Percentiles rank a stretch among this genome's conserved stretches.
phyloP scores from a whole-genome alignment of 805 yeast species.

The Barnettozyma vustinii region DNA sequence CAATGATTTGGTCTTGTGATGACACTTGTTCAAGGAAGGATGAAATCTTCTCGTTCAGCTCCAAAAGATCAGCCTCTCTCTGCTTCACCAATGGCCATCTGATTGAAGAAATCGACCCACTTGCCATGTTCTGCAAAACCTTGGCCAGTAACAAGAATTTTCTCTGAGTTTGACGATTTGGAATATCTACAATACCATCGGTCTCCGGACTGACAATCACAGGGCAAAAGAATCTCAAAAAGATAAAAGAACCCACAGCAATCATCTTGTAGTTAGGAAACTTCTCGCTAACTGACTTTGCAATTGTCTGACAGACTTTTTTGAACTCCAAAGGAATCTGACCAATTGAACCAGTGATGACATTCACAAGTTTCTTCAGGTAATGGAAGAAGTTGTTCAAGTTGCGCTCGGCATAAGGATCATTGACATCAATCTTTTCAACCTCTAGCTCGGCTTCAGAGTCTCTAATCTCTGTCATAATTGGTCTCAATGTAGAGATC shows the following conservation, averaged over 20 bases:
- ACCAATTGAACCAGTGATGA: conserved; percentile 49
- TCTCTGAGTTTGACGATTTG: conserved; percentile 45
- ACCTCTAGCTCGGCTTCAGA: conserved; percentile 56
- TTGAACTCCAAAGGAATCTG: conserved; percentile 67
- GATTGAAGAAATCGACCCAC: conserved; percentile 61
- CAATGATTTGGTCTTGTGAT: conserved; percentile 17
- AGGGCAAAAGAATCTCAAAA: conserved; percentile 78
- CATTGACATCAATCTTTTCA: conserved; percentile 41
- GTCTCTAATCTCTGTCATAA: conserved; percentile 47
- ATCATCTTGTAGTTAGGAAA: conserved; percentile 62
- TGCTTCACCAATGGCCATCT: conserved; percentile 55
- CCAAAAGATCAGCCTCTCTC: conserved; percentile 36
- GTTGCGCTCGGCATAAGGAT: conserved; percentile 35
- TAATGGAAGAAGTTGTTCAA: conserved; percentile 48
- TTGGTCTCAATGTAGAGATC: conserved; percentile 45
- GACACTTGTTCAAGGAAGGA: conserved; percentile 36
- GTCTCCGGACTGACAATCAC: conserved; percentile 84
- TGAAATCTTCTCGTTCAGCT: conserved; percentile 34
- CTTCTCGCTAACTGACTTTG: conserved; percentile 48
- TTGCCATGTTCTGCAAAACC: conserved; percentile 80
- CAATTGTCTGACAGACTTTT: conserved; percentile 63
- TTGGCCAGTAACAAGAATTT: conserved; percentile 76
- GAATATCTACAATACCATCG: conserved; percentile 33
- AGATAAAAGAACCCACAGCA: conserved; percentile 84
- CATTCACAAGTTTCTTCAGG: conserved; percentile 50